Evolutionary conservation across 208 protist genomes (phyloP).

Genomic region (Trypanosoma avium): DNA sequence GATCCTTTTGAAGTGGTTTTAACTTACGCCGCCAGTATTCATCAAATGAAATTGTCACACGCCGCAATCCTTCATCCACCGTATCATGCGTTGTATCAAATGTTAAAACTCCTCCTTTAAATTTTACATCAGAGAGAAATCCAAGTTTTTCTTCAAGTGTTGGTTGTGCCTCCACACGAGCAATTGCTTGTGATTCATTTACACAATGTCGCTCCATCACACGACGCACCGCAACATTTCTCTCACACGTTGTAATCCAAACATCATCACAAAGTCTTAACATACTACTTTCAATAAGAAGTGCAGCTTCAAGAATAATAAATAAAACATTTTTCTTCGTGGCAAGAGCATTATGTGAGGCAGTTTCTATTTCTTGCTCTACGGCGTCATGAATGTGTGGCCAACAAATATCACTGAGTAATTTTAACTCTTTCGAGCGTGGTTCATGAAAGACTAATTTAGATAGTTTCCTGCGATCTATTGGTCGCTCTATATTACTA

Average conservation of each 20-base stretch:
- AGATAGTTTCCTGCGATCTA: constrained; percentile 57
- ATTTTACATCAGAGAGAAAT: constrained; percentile 33
- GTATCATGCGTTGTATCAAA: constrained; percentile 63
- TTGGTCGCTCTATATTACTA: constrained; percentile 16
- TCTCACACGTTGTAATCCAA: constrained; percentile 68
- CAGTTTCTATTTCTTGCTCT: constrained; percentile 22
- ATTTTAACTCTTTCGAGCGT: constrained; percentile 29
- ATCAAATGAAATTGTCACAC: constrained; percentile 43
- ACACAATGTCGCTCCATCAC: constrained; percentile 50
- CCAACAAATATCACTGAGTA: constrained; percentile 73
- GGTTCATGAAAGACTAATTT: constrained; percentile 53
- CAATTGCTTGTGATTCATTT: constrained; percentile 34
- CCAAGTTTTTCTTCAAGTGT: constrained; percentile 29
- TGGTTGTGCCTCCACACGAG: constrained; percentile 49
- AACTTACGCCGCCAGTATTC: constrained; percentile 40
- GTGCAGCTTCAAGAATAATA: constrained; percentile 69
- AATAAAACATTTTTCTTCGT: constrained; percentile 31
- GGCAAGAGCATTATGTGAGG: neutral
- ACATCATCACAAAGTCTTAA: constrained; percentile 49
- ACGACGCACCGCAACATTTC: constrained; percentile 38
- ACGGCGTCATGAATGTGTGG: constrained; percentile 66
- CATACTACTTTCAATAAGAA: constrained; percentile 59
- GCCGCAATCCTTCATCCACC: constrained; percentile 42
- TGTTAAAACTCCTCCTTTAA: constrained; percentile 35
- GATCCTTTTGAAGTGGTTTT: constrained; percentile 6